phyloP scores from a whole-genome alignment of 805 yeast species.

The Blastobotrys robertii region DNA sequence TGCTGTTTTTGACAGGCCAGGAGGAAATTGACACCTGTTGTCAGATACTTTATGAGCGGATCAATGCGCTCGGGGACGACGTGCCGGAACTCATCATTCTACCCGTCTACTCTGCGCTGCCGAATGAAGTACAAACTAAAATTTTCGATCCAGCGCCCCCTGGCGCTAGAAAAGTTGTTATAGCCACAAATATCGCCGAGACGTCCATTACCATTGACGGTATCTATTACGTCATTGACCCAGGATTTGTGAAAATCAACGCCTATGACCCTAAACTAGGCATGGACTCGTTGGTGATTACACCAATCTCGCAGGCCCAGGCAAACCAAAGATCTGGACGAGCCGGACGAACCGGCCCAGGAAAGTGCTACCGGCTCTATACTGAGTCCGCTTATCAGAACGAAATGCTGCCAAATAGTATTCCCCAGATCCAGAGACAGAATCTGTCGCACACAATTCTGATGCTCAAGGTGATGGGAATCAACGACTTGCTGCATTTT shows the following conservation, averaged over 20 bases:
- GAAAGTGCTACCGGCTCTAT: conserved; percentile 82
- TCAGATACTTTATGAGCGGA: conserved; percentile 56
- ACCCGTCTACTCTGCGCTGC: conserved; percentile 87
- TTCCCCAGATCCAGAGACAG: conserved; percentile 86
- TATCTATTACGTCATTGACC: conserved; percentile 87
- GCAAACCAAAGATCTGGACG: conserved; percentile 97
- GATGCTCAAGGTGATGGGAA: conserved; percentile 71
- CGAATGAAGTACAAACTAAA: conserved; percentile 68
- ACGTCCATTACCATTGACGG: conserved; percentile 95
- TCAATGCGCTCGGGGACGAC: conserved; percentile 53
- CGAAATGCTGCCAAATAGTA: conserved; percentile 69
- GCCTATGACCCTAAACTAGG: conserved; percentile 81
- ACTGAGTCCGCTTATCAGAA: conserved; percentile 73
- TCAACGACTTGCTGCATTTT: conserved; percentile 69
- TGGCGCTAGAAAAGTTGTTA: conserved; percentile 69
- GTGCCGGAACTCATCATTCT: conserved; percentile 57
- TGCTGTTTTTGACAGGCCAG: conserved; percentile 91
- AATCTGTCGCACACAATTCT: conserved; percentile 71
- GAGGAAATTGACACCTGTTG: conserved; percentile 88
- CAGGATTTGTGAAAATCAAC: conserved; percentile 90
- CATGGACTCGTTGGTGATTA: conserved; percentile 76
- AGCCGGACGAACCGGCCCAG: conserved; percentile 97
- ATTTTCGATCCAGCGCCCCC: conserved; percentile 86
- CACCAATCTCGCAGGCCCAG: conserved; percentile 88
- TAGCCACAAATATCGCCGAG: conserved; percentile 96